These are phyloP conservation scores for Rhizopogon roseolus DNA, from an alignment of 768 basidiomycete genomes.

Conservation along the genomic window DNA sequence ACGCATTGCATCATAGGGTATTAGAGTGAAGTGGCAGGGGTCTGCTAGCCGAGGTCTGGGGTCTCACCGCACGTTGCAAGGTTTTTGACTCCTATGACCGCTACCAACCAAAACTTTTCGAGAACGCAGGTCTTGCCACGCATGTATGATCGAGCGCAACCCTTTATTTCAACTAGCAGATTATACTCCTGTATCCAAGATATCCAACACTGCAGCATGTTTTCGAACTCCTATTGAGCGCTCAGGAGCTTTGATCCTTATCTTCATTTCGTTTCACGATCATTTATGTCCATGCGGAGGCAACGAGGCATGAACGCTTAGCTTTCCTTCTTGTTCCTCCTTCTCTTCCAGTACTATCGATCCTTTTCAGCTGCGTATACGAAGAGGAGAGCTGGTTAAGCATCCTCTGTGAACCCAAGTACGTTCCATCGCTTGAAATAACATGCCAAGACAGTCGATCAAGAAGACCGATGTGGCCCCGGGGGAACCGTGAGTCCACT, in stretches of 20 bases:
- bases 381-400: background rate
- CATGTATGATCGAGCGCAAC: too few species aligned
- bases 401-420: background rate
- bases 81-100: too few species aligned
- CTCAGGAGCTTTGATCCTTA: background rate
- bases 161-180: too few species aligned
- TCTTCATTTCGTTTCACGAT: background rate
- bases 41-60: too few species aligned
- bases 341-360: background rate
- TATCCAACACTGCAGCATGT: background rate
- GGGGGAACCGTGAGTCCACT: background rate
- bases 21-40: too few species aligned
- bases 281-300: background rate
- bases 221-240: constrained; percentile 1
- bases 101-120: too few species aligned
- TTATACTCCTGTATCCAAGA: background rate
- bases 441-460: constrained; percentile 1
- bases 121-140: too few species aligned
- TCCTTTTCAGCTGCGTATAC: background rate
- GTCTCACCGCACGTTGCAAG: too few species aligned
- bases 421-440: background rate
- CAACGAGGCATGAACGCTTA: background rate
- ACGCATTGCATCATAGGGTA: too few species aligned
- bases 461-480: background rate
- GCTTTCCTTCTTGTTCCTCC: background rate